Evolutionary conservation across 1,284 basidiomycete genomes (phyloP).

Genomic region (Cryptococcus neoformans): DNA sequence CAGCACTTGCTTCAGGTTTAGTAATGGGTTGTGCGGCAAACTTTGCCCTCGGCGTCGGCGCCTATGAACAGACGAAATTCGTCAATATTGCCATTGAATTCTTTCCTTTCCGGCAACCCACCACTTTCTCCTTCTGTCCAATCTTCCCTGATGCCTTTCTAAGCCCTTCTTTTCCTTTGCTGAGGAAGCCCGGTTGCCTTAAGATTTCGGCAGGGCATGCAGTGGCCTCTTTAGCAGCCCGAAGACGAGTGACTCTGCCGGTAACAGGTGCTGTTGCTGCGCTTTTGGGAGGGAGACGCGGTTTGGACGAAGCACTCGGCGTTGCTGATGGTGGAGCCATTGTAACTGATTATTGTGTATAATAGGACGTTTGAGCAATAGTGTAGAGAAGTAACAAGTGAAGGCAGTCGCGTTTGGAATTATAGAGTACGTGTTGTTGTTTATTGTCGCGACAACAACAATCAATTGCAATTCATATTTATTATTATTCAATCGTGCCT

Average conservation of each 20-base stretch:
- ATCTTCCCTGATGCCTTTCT: conserved; percentile 43
- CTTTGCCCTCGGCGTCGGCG: conserved; percentile 1
- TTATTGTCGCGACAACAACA: too few species aligned
- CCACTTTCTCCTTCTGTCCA: conserved; percentile 33
- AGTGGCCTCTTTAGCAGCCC: conserved; percentile 24
- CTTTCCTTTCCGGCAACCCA: neutral
- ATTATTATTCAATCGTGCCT: too few species aligned
- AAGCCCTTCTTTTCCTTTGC: conserved; percentile 37
- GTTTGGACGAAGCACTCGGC: conserved; percentile 1
- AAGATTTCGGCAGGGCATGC: neutral
- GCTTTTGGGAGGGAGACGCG: conserved; percentile 5
- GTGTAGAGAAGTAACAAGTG: neutral
- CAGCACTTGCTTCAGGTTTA: conserved; percentile 9
- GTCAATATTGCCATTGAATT: neutral
- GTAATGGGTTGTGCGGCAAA: too few species aligned
- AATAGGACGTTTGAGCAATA: too few species aligned
- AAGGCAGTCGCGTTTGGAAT: too few species aligned
- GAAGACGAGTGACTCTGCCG: conserved; percentile 24
- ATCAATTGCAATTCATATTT: too few species aligned
- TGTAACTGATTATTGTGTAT: neutral
- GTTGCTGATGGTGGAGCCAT: conserved; percentile 5
- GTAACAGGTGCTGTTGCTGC: conserved; percentile 5
- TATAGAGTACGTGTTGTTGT: too few species aligned
- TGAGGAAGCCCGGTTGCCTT: conserved; percentile 22
- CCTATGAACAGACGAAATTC: neutral